Percentiles rank a stretch among this genome's conserved stretches.
Evolutionary conservation across 331 rosid species (phyloP).

Genomic region (Stylosanthes scabra): DNA sequence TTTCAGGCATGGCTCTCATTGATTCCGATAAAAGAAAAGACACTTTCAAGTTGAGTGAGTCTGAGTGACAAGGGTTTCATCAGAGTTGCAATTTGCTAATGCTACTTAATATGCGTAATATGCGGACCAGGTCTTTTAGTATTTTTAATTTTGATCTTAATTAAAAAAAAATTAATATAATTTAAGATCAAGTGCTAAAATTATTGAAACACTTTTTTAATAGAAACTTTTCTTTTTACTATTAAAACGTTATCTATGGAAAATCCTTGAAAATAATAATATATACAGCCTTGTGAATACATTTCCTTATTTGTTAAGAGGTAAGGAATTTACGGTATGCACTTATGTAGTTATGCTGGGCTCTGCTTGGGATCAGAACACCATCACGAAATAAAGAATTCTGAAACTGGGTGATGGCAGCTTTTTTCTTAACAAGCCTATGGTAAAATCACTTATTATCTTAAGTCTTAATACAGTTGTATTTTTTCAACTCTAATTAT

Average conservation of each 20-base stretch:
- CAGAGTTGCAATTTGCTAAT: too few relatives aligned
- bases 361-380: neutral
- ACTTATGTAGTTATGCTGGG: neutral
- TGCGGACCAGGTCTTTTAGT: too few relatives aligned
- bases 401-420: neutral
- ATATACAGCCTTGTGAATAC: neutral
- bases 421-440: constrained; percentile 1
- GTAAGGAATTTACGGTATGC: neutral
- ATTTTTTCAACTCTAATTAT: neutral
- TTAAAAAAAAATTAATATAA: too few relatives aligned
- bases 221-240: too few relatives aligned
- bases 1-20: neutral
- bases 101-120: too few relatives aligned
- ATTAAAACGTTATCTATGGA: too few relatives aligned
- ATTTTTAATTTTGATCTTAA: too few relatives aligned
- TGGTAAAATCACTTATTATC: neutral
- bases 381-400: neutral
- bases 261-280: neutral
- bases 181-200: too few relatives aligned
- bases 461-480: neutral
- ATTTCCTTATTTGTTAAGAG: neutral
- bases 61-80: constrained; percentile 17
- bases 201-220: too few relatives aligned
- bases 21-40: neutral
- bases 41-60: neutral